phyloP scores from a whole-genome alignment of 1,284 basidiomycete genomes.

The Sporisorium exsertum region DNA sequence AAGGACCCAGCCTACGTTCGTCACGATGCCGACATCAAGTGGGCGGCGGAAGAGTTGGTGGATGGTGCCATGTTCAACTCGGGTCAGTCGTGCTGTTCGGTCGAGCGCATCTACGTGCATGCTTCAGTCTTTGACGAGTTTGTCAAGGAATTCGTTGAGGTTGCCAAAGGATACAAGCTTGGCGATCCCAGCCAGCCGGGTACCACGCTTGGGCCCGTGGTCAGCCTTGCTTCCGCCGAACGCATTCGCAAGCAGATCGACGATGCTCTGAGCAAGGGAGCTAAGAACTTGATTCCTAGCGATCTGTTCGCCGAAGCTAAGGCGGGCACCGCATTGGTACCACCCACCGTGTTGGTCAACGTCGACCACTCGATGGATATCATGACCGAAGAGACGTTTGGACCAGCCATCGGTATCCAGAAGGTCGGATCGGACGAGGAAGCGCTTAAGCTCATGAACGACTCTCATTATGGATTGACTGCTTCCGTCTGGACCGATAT shows the following conservation, averaged over 20 bases:
- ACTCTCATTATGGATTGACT: slow-evolving; percentile 93
- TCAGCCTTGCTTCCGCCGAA: slow-evolving; percentile 84
- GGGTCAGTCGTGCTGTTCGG: slow-evolving; percentile 88
- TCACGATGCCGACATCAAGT: slow-evolving; percentile 82
- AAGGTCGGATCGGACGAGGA: slow-evolving; percentile 86
- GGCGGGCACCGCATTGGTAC: slow-evolving; percentile 83
- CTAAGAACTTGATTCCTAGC: slow-evolving; percentile 28
- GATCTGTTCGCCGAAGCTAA: slow-evolving; percentile 76
- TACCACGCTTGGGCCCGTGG: slow-evolving; percentile 88
- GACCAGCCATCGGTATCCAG: slow-evolving; percentile 89
- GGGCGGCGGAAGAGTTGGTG: slow-evolving; percentile 85
- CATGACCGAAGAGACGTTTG: slow-evolving; percentile 80
- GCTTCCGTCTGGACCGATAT: slow-evolving; percentile 89
- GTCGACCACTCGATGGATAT: slow-evolving; percentile 93
- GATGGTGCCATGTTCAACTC: slow-evolving; percentile 97
- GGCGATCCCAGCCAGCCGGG: slow-evolving; percentile 82
- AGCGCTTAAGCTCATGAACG: slow-evolving; percentile 90
- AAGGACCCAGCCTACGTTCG: slow-evolving; percentile 96
- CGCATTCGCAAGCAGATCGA: slow-evolving; percentile 85
- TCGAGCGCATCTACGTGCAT: slow-evolving; percentile 94
- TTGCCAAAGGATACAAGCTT: slow-evolving; percentile 84
- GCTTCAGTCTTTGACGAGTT: slow-evolving; percentile 84
- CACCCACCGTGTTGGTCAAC: slow-evolving; percentile 86
- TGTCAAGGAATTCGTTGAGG: slow-evolving; percentile 79
- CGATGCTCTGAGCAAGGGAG: slow-evolving; percentile 74